phyloP scores from a whole-genome alignment of 495 filamentous ascomycete species.

The Penicillium egyptiacum region DNA sequence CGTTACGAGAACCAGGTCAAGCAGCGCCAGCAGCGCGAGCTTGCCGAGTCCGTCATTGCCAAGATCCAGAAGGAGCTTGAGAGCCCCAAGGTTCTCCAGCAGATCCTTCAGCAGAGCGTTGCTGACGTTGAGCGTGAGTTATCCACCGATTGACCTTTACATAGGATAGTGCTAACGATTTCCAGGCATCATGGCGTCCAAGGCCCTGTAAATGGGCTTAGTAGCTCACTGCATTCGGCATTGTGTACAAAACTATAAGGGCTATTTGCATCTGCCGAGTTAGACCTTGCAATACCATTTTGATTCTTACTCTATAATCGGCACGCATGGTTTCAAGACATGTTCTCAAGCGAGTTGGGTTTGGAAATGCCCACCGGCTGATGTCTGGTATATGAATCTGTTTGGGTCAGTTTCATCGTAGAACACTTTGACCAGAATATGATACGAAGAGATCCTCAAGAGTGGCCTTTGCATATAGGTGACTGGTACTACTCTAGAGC shows the following conservation, averaged over 20 bases:
- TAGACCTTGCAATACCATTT: slow-evolving; percentile 48
- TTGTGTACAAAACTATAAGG: slow-evolving; percentile 52
- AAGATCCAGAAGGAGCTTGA: slow-evolving; percentile 99
- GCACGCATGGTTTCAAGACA: background rate
- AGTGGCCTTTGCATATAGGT: background rate
- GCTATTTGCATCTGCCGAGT: slow-evolving; percentile 44
- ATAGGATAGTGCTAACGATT: slow-evolving; percentile 27
- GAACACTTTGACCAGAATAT: slow-evolving; percentile 1
- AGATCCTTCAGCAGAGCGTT: slow-evolving; percentile 94
- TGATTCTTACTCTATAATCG: slow-evolving; percentile 10
- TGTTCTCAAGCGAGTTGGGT: background rate
- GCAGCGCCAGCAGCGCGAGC: slow-evolving; percentile 94
- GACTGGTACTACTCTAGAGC: background rate
- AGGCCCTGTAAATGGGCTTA: slow-evolving; percentile 50
- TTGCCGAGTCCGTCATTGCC: slow-evolving; percentile 86
- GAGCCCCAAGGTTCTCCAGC: slow-evolving; percentile 90
- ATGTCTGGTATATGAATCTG: slow-evolving; percentile 1
- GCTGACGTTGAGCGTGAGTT: slow-evolving; percentile 93
- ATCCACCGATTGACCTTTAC: background rate
- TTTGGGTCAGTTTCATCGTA: slow-evolving; percentile 1
- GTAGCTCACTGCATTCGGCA: slow-evolving; percentile 39
- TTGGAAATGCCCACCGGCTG: background rate
- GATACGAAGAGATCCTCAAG: background rate
- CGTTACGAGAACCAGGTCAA: slow-evolving; percentile 98
- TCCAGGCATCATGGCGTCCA: slow-evolving; percentile 54